Base-by-base conservation (phyloP, 2,329 filamentous ascomycete genomes). In the Trichoderma sp. region DNA sequence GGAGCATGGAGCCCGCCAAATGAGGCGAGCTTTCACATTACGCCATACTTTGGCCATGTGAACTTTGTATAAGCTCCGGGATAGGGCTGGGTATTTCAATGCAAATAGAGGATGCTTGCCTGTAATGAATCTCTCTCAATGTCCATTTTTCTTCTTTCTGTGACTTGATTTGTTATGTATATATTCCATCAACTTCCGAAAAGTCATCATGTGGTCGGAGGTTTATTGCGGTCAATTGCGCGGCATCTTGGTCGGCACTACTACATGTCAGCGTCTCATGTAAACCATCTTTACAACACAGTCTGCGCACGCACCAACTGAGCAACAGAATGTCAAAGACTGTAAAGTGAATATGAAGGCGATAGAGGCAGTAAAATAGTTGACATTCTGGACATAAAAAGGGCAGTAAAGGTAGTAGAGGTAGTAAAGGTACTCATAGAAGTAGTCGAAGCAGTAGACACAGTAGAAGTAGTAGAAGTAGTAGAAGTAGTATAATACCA, bases 21-120 rank as follows among this genome's bases (percentile, higher is more conserved):
- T 70, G 75, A 81, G 73, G 78, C 83, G 0, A 85, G 78, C 73
- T 85, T 85, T 67, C 84, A 85, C 71, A 83, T 83, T 70, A 83
- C 81, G 35, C 80, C 80, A 10, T 83, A 79, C 73, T 84, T 85
- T 72, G 81, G 81, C 21, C 72, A 78, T n/a, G 76, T 81, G 33
- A 70, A 72, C 2, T 82, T 83, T 74, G 72, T 82, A 14, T 82
- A 72, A 59, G 14, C 21, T 7, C 10, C 4, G 19, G 21, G 37
- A 27, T 43, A 10, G 24, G 14, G 40, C 13, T 16, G 29, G 33
- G 27, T 55, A n/a, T 11, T n/a, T n/a, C n/a, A n/a, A n/a, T n/a
- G n/a, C 24, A 31, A 40, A 29, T 33, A 31, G 14, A 55, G 31
- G 21, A 16, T 19, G n/a, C n/a, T 19, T 33, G 21, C 59, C n/a